These are phyloP conservation scores for Ulmus americana DNA, from an alignment of 331 rosid species.

Conservation along the genomic window DNA sequence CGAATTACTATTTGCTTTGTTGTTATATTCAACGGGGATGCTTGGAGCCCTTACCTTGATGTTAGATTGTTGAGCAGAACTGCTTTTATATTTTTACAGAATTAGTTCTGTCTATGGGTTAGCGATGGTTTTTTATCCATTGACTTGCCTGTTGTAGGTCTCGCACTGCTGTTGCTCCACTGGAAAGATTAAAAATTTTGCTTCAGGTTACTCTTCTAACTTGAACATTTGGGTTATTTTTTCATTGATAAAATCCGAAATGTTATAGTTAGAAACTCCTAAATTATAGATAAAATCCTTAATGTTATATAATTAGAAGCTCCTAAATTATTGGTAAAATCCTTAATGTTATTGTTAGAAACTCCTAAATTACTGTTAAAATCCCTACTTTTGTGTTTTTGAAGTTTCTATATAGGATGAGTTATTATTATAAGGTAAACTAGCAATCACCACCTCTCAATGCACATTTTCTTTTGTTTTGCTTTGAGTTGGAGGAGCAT, in stretches of 20 bases:
- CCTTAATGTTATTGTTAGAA: neutral
- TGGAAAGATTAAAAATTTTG: constrained; percentile 59
- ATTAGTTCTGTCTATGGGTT: neutral
- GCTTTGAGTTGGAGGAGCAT: neutral
- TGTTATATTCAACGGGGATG: neutral
- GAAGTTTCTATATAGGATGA: neutral
- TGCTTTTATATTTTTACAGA: neutral
- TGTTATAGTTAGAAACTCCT: neutral
- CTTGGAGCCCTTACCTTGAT: constrained; percentile 14
- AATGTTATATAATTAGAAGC: too few species aligned
- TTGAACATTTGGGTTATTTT: neutral
- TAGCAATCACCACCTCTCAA: neutral
- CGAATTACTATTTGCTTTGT: neutral
- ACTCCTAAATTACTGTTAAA: neutral
- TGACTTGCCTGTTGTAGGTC: constrained; percentile 35
- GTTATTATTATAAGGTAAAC: neutral
- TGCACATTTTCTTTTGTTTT: neutral
- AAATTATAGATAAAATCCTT: neutral
- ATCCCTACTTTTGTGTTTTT: too few species aligned
- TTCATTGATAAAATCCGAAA: neutral
- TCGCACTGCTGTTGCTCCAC: constrained; percentile 58
- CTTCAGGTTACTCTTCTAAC: constrained; percentile 34
- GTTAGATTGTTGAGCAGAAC: neutral
- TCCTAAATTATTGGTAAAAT: neutral
- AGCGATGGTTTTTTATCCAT: neutral